A percentile compares a stretch with the other conserved stretches of the same genome.
phyloP scores from a whole-genome alignment of 805 yeast genomes.

The Lachancea kluyveri region DNA sequence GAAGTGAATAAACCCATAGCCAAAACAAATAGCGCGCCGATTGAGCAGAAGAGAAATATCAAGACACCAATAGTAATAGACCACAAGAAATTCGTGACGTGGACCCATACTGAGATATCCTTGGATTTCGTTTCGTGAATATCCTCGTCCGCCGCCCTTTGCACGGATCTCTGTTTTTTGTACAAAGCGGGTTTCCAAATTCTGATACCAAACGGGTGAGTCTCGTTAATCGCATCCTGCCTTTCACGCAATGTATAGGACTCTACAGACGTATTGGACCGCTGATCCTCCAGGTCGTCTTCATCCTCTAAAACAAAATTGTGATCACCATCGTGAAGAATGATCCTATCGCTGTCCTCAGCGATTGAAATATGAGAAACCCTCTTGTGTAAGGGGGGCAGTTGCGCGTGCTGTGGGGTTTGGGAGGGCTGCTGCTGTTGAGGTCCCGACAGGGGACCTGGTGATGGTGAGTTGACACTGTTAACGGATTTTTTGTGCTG shows the following conservation, averaged over 20 bases:
- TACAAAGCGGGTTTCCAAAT: constrained; percentile 98
- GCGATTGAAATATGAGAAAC: constrained; percentile 1
- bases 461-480: constrained; percentile 6
- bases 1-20: constrained; percentile 38
- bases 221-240: constrained; percentile 91
- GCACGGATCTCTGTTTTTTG: constrained; percentile 88
- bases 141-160: constrained; percentile 85
- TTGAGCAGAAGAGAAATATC: constrained; percentile 40
- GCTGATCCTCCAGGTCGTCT: constrained; percentile 13
- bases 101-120: constrained; percentile 54
- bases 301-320: constrained; percentile 10
- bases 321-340: constrained; percentile 7
- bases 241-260: constrained; percentile 85
- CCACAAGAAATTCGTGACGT: constrained; percentile 70
- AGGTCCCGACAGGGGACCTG: too few relatives aligned
- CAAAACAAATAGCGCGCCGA: constrained; percentile 38
- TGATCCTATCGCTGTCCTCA: constrained; percentile 6
- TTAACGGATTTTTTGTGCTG: constrained; percentile 13
- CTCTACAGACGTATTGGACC: constrained; percentile 45
- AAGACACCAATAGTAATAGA: constrained; percentile 62
- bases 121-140: constrained; percentile 69
- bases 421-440: constrained; percentile 4
- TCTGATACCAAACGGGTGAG: constrained; percentile 97
- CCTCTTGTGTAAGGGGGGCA: constrained; percentile 4
- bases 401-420: constrained; percentile 6